phyloP scores from a whole-genome alignment of 2,329 filamentous ascomycete genomes.

The Myriosclerotinia duriaeana region DNA sequence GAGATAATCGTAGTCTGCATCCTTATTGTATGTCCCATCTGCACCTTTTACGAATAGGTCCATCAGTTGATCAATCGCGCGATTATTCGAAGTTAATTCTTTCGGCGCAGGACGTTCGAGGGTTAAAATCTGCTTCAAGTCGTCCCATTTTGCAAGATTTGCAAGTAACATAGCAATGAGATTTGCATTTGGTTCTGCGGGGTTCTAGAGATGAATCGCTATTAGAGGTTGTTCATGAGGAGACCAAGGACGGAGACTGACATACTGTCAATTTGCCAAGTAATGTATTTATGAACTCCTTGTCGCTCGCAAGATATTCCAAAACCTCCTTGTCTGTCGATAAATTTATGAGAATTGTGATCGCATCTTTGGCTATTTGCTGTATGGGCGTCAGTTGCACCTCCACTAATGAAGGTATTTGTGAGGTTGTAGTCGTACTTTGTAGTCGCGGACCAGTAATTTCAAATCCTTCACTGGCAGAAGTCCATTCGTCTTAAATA shows the following conservation, averaged over 20 bases:
- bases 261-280: conserved; percentile 72
- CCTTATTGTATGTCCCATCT: conserved; percentile 76
- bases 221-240: neutral
- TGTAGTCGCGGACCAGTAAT: conserved; percentile 78
- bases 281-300: conserved; percentile 74
- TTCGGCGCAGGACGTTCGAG: conserved; percentile 68
- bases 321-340: conserved; percentile 76
- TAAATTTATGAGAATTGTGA: conserved; percentile 87
- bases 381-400: conserved; percentile 42
- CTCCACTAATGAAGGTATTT: neutral
- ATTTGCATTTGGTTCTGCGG: conserved; percentile 78
- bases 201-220: conserved; percentile 49
- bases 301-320: conserved; percentile 70
- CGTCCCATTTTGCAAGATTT: conserved; percentile 82
- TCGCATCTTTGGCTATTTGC: conserved; percentile 88
- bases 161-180: conserved; percentile 88
- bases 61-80: conserved; percentile 84
- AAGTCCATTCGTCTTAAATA: conserved; percentile 82
- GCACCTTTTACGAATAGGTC: conserved; percentile 95
- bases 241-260: conserved; percentile 46
- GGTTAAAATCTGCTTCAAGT: conserved; percentile 65
- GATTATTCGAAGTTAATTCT: conserved; percentile 68
- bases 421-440: conserved; percentile 52
- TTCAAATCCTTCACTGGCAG: conserved; percentile 85
- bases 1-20: conserved; percentile 88